Evolutionary conservation across 202 grass and related monocot species (phyloP).

Genomic region (Digitaria exilis): DNA sequence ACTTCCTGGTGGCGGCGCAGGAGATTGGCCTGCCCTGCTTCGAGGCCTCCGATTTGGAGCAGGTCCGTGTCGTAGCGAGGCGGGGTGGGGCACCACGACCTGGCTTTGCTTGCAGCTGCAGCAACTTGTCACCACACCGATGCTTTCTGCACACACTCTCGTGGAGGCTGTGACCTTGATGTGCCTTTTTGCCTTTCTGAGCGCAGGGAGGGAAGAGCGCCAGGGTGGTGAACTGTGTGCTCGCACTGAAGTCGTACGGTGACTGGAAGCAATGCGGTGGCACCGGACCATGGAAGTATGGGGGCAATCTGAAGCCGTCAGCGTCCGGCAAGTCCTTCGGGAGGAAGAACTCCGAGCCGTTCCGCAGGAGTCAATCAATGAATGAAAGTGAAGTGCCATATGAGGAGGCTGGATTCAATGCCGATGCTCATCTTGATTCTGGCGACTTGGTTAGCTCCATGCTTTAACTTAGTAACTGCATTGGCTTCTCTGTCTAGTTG

Average conservation of each 20-base stretch:
- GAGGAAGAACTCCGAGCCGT: slow-evolving; percentile 83
- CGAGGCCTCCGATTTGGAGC: slow-evolving; percentile 94
- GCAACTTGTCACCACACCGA: slow-evolving; percentile 42
- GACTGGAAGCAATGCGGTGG: slow-evolving; percentile 97
- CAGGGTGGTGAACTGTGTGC: slow-evolving; percentile 92
- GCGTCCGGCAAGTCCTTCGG: slow-evolving; percentile 65
- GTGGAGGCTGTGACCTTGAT: slow-evolving; percentile 44
- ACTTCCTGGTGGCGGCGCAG: slow-evolving; percentile 90
- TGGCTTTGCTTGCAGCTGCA: slow-evolving; percentile 52
- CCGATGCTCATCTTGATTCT: slow-evolving; percentile 56
- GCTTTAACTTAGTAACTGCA: not conserved
- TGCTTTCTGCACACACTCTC: slow-evolving; percentile 43
- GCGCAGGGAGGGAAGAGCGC: slow-evolving; percentile 94
- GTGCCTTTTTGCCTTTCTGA: slow-evolving; percentile 53
- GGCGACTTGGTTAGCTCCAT: slow-evolving; percentile 66
- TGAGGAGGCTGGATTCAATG: slow-evolving; percentile 59
- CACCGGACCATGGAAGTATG: slow-evolving; percentile 84
- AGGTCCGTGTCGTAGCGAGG: slow-evolving; percentile 57
- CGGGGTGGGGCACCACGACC: slow-evolving; percentile 30
- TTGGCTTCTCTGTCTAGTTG: slow-evolving; percentile 24
- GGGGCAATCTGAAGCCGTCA: slow-evolving; percentile 70
- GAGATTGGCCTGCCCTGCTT: slow-evolving; percentile 88
- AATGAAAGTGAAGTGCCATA: slow-evolving; percentile 59
- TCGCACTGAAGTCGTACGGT: slow-evolving; percentile 85
- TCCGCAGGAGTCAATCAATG: slow-evolving; percentile 75